Base-by-base conservation (phyloP, 805 yeast species). In the Candida glaebosa region DNA sequence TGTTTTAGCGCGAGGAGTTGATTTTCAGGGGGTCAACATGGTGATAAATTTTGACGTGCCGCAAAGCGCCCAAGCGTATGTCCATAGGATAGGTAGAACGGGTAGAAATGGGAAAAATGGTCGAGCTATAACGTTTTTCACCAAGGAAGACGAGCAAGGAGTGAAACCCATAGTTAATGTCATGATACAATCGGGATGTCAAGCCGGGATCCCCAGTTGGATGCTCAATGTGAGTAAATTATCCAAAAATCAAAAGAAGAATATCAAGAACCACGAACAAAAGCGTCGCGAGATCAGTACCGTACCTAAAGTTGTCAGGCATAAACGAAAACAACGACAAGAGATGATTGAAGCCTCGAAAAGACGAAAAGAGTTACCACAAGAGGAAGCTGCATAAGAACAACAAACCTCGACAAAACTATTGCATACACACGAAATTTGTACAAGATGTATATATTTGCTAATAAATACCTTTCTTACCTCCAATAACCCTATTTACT, bases 41-140 rank as follows among this genome's bases (percentile, higher is more conserved):
- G 97, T 93, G 31, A 87, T 93, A 50, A 93, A 93, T 65, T 93
- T 93, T 61, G 99, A 93, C 64, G 96, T 93, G 9, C 99, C 99
- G 14, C 86, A 81, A 53, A 79, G 84, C 34, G 88, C 97, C 1
- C 97, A 91, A 62, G 84, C 96, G 0, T 93, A 93, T 60, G 96
- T 93, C 35, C 99, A 93, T 63, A 80, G 99, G 67, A 87, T 93
- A 54, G 99, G 99, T 63, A 84, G 99, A 73, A 91, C 99, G 2
- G 99, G 99, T 51, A 83, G 99, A 74, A 96, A 88, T 40, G 96
- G 96, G 1, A 79, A 84, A 45, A 55, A 66, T 6, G 99, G 99
- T 43, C 76, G 75, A 52, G 97, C 98, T 0, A 79, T 93, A 15
- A 93, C 99, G 0, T 82, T 90, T 50, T 93, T 86, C 68, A 91